These are phyloP conservation scores for Isoetes taiwanensis DNA, from an alignment of 75 land plant species.

Conservation along the genomic window DNA sequence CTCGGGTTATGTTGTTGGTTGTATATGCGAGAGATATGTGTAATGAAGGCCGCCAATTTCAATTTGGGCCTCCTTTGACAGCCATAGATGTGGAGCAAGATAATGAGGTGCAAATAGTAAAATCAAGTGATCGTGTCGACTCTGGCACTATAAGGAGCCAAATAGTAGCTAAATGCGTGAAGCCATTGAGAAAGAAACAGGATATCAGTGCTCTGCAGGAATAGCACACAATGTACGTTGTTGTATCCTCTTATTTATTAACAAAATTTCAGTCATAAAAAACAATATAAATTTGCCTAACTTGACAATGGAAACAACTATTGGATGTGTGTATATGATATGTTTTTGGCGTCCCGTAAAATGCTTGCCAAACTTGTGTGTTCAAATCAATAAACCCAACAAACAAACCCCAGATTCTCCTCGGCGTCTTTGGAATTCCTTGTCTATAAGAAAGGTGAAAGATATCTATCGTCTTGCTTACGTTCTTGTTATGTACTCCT, in stretches of 20 bases:
- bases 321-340: too few relatives aligned
- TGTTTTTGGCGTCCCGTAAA: conserved; percentile 25
- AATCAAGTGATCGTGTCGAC: not conserved
- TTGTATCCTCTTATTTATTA: too few relatives aligned
- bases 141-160: conserved; percentile 20
- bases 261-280: too few relatives aligned
- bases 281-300: too few relatives aligned
- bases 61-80: too few relatives aligned
- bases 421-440: conserved; percentile 16
- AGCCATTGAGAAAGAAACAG: conserved; percentile 30
- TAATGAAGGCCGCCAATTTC: too few relatives aligned
- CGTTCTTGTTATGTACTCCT: not conserved
- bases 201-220: conserved; percentile 26
- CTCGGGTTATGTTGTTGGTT: conserved; percentile 20
- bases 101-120: not conserved
- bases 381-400: conserved; percentile 28
- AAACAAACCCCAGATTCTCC: conserved; percentile 29
- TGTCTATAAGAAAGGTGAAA: conserved; percentile 23
- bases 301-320: too few relatives aligned
- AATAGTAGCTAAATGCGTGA: conserved; percentile 24
- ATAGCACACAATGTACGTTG: conserved; percentile 26
- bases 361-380: conserved; percentile 32
- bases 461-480: not conserved
- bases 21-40: not conserved
- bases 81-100: not conserved